Evolutionary conservation across 805 yeast species (phyloP).

Genomic region (Hanseniaspora taiwanica): DNA sequence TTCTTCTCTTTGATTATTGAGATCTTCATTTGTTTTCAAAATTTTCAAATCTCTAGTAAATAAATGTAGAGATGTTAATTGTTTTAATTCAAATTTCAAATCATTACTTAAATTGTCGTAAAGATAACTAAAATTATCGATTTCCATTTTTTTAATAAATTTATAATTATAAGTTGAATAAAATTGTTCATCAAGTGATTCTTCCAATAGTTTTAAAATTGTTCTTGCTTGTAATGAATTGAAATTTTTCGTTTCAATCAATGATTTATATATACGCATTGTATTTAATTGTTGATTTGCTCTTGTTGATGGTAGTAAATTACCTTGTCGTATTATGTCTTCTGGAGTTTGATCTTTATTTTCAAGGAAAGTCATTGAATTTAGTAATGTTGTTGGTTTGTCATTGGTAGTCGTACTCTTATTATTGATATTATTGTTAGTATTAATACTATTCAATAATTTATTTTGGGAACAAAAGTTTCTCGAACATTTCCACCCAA

Average conservation of each 20-base stretch:
- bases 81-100: constrained; percentile 60
- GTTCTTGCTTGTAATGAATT: constrained; percentile 14
- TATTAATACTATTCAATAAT: background rate
- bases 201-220: constrained; percentile 23
- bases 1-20: constrained; percentile 64
- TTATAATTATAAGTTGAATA: constrained; percentile 28
- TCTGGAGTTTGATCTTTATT: constrained; percentile 7
- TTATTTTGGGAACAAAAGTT: background rate
- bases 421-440: too few relatives aligned
- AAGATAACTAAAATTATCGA: constrained; percentile 77
- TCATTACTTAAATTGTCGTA: constrained; percentile 91
- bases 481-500: too few relatives aligned
- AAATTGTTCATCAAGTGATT: constrained; percentile 26
- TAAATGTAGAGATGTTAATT: constrained; percentile 56
- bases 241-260: constrained; percentile 5
- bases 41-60: constrained; percentile 54
- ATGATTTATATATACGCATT: constrained; percentile 10
- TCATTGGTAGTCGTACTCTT: background rate
- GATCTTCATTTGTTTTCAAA: constrained; percentile 57
- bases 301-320: constrained; percentile 16
- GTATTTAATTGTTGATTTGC: constrained; percentile 22
- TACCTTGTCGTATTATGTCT: constrained; percentile 18
- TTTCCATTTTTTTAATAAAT: constrained; percentile 36
- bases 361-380: background rate
- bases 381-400: background rate